Evolutionary conservation across 192 early-diverging fungal genomes (phyloP).

Genomic region (Mortierella hygrophila): DNA sequence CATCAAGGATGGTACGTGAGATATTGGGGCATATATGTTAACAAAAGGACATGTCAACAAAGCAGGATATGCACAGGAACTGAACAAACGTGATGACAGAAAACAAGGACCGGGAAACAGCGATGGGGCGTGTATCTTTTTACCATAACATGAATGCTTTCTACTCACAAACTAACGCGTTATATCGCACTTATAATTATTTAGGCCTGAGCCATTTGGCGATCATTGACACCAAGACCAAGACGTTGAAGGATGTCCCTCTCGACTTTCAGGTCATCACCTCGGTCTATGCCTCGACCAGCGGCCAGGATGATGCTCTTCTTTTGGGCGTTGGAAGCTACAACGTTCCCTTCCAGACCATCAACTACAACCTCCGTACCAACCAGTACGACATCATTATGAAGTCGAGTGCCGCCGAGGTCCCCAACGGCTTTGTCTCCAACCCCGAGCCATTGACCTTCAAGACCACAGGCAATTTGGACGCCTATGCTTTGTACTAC

Average conservation of each 20-base stretch:
- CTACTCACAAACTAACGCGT: neutral
- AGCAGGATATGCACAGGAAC: neutral
- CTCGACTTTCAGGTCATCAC: constrained; percentile 38
- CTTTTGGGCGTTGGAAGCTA: constrained; percentile 45
- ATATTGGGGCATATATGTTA: neutral
- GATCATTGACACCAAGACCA: constrained; percentile 37
- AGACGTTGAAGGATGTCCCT: constrained; percentile 41
- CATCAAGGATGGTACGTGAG: constrained; percentile 28
- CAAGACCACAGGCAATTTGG: constrained; percentile 64
- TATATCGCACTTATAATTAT: neutral
- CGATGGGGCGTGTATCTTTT: neutral
- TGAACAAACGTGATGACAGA: neutral
- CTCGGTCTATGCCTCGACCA: constrained; percentile 20
- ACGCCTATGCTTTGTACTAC: constrained; percentile 72
- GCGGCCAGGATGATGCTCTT: constrained; percentile 39
- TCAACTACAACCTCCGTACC: constrained; percentile 49
- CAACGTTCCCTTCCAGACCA: constrained; percentile 27
- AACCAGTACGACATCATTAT: constrained; percentile 35
- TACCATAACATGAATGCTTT: too few relatives aligned
- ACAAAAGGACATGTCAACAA: neutral
- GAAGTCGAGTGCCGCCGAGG: constrained; percentile 45
- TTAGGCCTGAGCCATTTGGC: constrained; percentile 27
- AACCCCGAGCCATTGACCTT: constrained; percentile 71
- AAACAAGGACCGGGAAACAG: neutral
- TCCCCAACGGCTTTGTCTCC: constrained; percentile 67